Percentiles rank a stretch among this genome's conserved stretches.
phyloP scores from a whole-genome alignment of 1,284 basidiomycete genomes.

The Papiliotrema flavescens region DNA sequence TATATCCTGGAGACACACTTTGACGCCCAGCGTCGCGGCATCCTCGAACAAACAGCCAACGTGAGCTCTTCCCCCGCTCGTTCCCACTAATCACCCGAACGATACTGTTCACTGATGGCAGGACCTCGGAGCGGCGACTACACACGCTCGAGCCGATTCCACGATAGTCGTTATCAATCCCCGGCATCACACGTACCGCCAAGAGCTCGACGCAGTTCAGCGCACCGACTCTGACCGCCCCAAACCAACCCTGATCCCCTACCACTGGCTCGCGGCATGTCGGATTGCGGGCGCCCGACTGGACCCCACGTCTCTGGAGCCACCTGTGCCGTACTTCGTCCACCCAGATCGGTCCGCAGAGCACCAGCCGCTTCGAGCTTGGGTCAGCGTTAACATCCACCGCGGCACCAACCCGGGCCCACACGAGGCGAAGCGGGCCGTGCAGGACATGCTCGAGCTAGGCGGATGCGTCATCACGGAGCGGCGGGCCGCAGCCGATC shows the following conservation, averaged over 20 bases:
- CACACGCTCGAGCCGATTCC: conserved; percentile 4
- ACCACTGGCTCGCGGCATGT: conserved; percentile 37
- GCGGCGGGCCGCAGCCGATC: conserved; percentile 31
- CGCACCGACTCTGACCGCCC: conserved; percentile 5
- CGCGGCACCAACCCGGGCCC: conserved; percentile 8
- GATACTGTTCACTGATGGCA: not conserved
- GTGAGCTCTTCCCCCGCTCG: conserved; percentile 3
- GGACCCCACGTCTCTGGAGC: conserved; percentile 10
- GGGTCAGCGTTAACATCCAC: conserved; percentile 36
- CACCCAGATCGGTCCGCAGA: conserved; percentile 10
- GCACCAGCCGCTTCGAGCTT: conserved; percentile 26
- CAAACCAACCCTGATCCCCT: conserved; percentile 18
- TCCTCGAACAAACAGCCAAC: not conserved
- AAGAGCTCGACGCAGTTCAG: not conserved
- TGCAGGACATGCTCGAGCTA: conserved; percentile 9
- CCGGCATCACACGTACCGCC: conserved; percentile 5
- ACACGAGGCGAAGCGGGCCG: conserved; percentile 15
- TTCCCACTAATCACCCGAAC: too few relatives aligned
- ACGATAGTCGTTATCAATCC: conserved; percentile 24
- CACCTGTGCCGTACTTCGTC: conserved; percentile 16
- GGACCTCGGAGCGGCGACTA: conserved; percentile 11
- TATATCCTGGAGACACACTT: conserved; percentile 11
- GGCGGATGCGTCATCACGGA: conserved; percentile 29
- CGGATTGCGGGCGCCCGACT: conserved; percentile 4
- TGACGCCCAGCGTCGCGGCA: not conserved